Evolutionary conservation across 208 protist genomes (phyloP), one percentile per base, ranked within the genome.

Genomic region (Leishmania amazonensis): DNA sequence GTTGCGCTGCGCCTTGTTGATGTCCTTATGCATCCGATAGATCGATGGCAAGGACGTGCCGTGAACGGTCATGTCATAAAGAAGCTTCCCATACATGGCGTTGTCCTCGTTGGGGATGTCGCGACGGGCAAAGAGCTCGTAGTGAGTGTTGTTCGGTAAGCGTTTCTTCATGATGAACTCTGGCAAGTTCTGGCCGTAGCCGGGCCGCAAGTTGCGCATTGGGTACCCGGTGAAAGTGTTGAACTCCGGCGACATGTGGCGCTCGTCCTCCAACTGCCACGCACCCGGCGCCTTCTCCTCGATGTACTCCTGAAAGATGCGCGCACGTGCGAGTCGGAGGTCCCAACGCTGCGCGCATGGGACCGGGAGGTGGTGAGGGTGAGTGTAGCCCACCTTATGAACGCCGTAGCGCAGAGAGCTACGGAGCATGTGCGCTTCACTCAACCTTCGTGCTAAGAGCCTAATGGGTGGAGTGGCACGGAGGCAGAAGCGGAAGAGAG

Each of bases 11-110:
- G 95, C 95, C 80, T 97, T 96, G 85, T 97, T 96, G 65, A 98
- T 95, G 74, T 98, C 93, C 80, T 98, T 98, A 87, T 97, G 93
- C 94, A 98, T 96, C 35, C 94, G 89, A 78, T 98, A 98, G 21
- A 88, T 95, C 1, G 91, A 89, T 4, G 95, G 95, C 17, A 98
- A 68, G 24, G 95, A 97, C 0, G 94, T 96, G 19, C 95, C 95
- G 83, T 97, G 93, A 28, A 98, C 87, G 28, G 93, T 97, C 84
- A 87, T 95, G 80, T 98, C 95, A 78, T 93, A 95, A 9, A 98
- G 88, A 60, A 91, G 86, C 74, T 98, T 97, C 24, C 95, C 95
- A 80, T 97, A 98, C 94, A 98, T 96, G 62, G 93, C 94, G 76
- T 96, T 98, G 75, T 97, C 94, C 65, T 98, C 90, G 68, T 95